Evolutionary conservation across 192 early-diverging fungal species (phyloP), one percentile per base, ranked within the genome.

Genomic region (Coemansia sp.): DNA sequence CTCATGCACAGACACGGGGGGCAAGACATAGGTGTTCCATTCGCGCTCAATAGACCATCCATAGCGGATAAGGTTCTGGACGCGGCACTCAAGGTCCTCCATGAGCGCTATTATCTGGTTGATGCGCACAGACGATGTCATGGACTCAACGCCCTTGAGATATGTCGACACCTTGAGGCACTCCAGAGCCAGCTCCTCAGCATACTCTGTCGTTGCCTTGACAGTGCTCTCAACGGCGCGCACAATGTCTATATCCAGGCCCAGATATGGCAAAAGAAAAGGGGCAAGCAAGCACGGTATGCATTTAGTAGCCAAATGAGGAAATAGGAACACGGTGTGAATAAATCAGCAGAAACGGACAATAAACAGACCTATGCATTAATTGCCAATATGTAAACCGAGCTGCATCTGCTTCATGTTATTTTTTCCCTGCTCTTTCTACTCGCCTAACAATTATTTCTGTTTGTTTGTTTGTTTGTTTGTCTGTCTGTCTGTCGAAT

Each of bases 1-100:
- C 36, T 43, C 45, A 8, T 37, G 61, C 11, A 22, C 39, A 51
- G 60, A 20, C 43, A 15, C 51, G 20, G 63, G 33, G 14, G 53
- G 18, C 45, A 34, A 51, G 35, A 83, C 80, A 41, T 83, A 77
- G 41, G 12, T 51, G 22, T 51, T 66, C 80, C 80, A 83, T 54
- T 77, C 80, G 66, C 69, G 71, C 66, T 83, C 72, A 18, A 83
- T 39, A 17, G 66, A n/a, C 80, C 80, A 83, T 17, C 72, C 69
- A 54, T 83, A 83, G 45, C 80, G 75, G 18, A 83, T 74, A 9
- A 83, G 63, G n/a, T 59, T 53, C 75, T 83, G 75, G 15, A 83
- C 54, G n/a, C 61, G 64, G 37, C 51, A n/a, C 69, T 83, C 80
- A 12, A 83, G 72, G 56, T 43, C 69, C 56, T 78, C 75, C 2